Evolutionary conservation across 257 asterid species (phyloP).

Genomic region (Solanum megistacrolobum): DNA sequence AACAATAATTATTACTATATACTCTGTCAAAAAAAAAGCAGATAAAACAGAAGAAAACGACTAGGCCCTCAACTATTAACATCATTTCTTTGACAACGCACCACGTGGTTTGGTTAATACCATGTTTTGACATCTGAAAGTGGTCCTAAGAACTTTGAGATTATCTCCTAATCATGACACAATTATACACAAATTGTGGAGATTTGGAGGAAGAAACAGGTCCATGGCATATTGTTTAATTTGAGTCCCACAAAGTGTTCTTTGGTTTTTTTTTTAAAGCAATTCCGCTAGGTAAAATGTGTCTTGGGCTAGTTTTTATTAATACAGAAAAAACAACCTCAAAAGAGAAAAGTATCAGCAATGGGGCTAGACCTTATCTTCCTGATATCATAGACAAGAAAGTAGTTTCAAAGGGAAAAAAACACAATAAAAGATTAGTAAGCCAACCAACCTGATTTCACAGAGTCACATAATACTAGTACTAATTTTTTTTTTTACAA

Average conservation of each 20-base stretch:
- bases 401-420: neutral
- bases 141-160: neutral
- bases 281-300: no score
- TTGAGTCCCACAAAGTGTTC: neutral
- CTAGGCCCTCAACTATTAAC: neutral
- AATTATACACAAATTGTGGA: neutral
- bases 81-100: neutral
- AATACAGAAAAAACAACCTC: no score
- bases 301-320: no score
- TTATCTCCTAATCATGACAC: neutral
- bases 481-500: neutral
- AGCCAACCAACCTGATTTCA: slow-evolving; percentile 1
- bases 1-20: neutral
- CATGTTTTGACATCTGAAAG: neutral
- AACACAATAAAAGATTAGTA: neutral
- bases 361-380: no score
- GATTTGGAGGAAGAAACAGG: neutral
- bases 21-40: neutral
- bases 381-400: neutral
- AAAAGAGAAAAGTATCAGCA: no score
- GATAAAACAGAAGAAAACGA: neutral
- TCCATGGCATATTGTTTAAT: neutral
- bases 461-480: neutral
- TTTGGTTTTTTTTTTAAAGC: neutral
- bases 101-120: slow-evolving; percentile 1